Evolutionary conservation across 2,329 filamentous ascomycete genomes (phyloP), one percentile per base, ranked within the genome.

Genomic region (Diplodia seriata): DNA sequence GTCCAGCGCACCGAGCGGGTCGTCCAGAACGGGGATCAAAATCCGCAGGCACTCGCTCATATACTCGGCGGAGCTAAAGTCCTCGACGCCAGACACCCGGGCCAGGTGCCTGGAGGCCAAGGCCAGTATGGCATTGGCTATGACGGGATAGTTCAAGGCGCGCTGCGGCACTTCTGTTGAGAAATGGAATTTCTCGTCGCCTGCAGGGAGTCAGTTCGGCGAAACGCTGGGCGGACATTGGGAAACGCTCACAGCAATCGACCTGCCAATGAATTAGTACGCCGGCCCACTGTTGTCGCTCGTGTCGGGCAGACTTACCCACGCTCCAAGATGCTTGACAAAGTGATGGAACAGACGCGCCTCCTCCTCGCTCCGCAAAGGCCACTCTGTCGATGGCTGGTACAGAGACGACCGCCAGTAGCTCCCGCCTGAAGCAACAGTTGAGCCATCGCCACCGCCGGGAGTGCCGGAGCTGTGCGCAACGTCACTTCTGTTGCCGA

Each of bases 91-190:
- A 3, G 73, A 72, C 68, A 81, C 73, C 18, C 83, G 74, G 31
- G 80, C 79, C 51, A 82, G 74, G 65, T 84, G 82, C 15, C 82
- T 77, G 2, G 83, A 81, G 0, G 83, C 77, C 0, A 85, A 76
- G 1, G 82, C 80, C 5, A 84, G 75, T 0, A 85, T 78, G 1
- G 83, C 82, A 68, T 84, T 81, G 8, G 81, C 71, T 2, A 85
- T 78, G 72, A 85, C 81, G 0, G 82, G 81, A 18, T 82, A 80
- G 43, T 81, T 77, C 4, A 84, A 74, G 15, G 83, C 82, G 4
- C 82, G 77, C 43, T 80, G 80, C 2, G 83, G 81, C 2, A 85
- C 81, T 62, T 83, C 81, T 7, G 80, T 79, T 3, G 77, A 78
- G 67, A 85, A 85, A 63, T 76, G 74, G 3, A 66, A 71, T 5